A percentile compares a stretch with the other conserved stretches of the same genome.
Evolutionary conservation across 805 yeast species (phyloP).

Genomic region (Saccharomyces paradoxus): DNA sequence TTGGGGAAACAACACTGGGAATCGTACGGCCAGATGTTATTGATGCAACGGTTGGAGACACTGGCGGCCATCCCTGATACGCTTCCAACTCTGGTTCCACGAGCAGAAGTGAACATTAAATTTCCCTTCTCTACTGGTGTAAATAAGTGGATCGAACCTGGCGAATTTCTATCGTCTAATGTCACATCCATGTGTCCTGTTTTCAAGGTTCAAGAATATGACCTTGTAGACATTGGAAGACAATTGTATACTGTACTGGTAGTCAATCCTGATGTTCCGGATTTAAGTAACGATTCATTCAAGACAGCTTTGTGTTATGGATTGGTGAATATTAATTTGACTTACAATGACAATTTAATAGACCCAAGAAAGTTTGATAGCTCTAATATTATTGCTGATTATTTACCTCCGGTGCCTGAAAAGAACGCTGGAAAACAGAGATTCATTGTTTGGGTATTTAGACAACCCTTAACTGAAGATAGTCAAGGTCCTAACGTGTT

Average conservation of each 20-base stretch:
- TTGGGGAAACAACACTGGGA: constrained; percentile 68
- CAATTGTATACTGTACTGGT: constrained; percentile 67
- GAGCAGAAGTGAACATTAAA: constrained; percentile 63
- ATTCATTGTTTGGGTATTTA: constrained; percentile 82
- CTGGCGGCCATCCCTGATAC: constrained; percentile 87
- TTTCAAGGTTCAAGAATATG: constrained; percentile 67
- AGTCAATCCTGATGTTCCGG: constrained; percentile 90
- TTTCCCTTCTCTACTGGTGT: constrained; percentile 64
- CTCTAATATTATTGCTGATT: constrained; percentile 43
- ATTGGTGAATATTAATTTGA: constrained; percentile 54
- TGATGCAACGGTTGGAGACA: constrained; percentile 89
- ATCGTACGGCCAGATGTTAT: constrained; percentile 56
- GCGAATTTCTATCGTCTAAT: constrained; percentile 60
- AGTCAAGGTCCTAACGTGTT: background rate
- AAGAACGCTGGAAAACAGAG: constrained; percentile 79
- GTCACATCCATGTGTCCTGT: constrained; percentile 73
- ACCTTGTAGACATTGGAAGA: constrained; percentile 31
- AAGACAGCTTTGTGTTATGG: constrained; percentile 73
- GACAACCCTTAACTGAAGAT: constrained; percentile 39
- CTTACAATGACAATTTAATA: constrained; percentile 48
- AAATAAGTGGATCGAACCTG: constrained; percentile 71
- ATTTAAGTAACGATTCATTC: constrained; percentile 57
- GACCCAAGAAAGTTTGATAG: constrained; percentile 31
- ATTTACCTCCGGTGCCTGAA: constrained; percentile 81
- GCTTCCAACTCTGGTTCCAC: constrained; percentile 77